Percentiles rank a stretch among this genome's conserved stretches.
Conservation (phyloP, 352 stramenopile genomes). For the Phytopythium delawarense region DNA sequence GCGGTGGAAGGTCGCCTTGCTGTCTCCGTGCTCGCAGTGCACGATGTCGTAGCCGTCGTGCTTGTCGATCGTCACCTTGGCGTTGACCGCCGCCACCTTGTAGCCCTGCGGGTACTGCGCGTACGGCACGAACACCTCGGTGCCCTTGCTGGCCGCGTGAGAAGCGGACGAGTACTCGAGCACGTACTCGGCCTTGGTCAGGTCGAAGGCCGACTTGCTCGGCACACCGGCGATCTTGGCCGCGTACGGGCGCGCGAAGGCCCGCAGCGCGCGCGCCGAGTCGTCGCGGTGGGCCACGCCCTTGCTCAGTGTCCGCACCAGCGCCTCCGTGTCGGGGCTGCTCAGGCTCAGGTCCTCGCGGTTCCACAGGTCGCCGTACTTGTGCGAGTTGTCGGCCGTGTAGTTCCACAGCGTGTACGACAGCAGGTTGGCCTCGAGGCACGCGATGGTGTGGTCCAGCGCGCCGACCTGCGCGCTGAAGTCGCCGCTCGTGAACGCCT, state of each 20-base stretch:
- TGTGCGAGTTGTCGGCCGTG: slow-evolving; percentile 71
- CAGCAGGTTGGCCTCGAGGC: slow-evolving; percentile 56
- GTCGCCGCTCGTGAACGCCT: slow-evolving; percentile 39
- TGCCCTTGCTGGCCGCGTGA: slow-evolving; percentile 21
- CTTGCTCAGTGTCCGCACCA: slow-evolving; percentile 11
- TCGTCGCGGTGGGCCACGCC: slow-evolving; percentile 29
- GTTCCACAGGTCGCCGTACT: slow-evolving; percentile 84
- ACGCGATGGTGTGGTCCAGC: slow-evolving; percentile 66
- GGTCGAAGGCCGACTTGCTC: slow-evolving; percentile 51
- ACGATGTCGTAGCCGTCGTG: slow-evolving; percentile 47
- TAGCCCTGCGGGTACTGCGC: slow-evolving; percentile 71
- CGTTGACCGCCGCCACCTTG: slow-evolving; percentile 29
- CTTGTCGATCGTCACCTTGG: slow-evolving; percentile 31
- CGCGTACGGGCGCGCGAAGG: slow-evolving; percentile 66
- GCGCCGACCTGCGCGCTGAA: slow-evolving; percentile 41
- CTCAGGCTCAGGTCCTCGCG: slow-evolving; percentile 83
- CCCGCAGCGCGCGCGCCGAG: slow-evolving; percentile 40
- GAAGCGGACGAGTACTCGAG: slow-evolving; percentile 45
- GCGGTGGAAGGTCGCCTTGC: slow-evolving; percentile 22
- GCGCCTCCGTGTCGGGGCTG: slow-evolving; percentile 22
- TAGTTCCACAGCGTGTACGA: slow-evolving; percentile 91
- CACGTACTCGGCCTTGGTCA: slow-evolving; percentile 48
- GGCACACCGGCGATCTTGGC: slow-evolving; percentile 64
- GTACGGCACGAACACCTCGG: slow-evolving; percentile 73
- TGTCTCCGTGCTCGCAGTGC: slow-evolving; percentile 27